phyloP scores from a whole-genome alignment of 208 protist genomes.

The Novymonas esmeraldas region DNA sequence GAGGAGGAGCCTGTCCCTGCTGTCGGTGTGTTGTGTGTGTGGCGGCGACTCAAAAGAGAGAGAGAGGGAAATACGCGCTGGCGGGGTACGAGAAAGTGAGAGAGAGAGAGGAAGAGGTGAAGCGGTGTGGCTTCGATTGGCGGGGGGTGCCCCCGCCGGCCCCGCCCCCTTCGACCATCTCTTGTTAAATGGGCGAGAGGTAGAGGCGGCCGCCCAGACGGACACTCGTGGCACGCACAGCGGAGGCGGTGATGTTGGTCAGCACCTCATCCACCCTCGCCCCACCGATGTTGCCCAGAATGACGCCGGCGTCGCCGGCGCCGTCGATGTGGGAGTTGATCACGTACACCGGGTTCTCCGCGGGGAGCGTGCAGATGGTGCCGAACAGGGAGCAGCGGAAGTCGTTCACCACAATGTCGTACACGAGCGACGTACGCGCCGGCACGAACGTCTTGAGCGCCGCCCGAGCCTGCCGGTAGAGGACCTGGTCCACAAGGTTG shows the following conservation, averaged over 20 bases:
- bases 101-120: no score
- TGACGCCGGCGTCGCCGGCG: conserved; percentile 11
- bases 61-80: no score
- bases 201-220: conserved; percentile 5
- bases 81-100: no score
- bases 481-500: conserved; percentile 11
- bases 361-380: conserved; percentile 14
- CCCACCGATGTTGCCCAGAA: conserved; percentile 12
- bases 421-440: conserved; percentile 2
- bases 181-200: conserved; percentile 22
- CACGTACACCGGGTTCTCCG: conserved; percentile 8
- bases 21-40: no score
- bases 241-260: conserved; percentile 11
- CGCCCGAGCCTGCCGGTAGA: not conserved
- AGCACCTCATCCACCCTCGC: conserved; percentile 8
- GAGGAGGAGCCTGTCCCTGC: no score
- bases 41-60: no score
- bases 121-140: no score
- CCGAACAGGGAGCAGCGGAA: conserved; percentile 14
- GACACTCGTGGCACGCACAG: conserved; percentile 4
- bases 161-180: no score
- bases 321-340: conserved; percentile 10
- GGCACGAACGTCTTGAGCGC: conserved; percentile 11
- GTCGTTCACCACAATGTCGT: conserved; percentile 19
- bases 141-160: no score